Evolutionary conservation across 306 rosid species (phyloP).

Genomic region (Aeschynomene evenia): DNA sequence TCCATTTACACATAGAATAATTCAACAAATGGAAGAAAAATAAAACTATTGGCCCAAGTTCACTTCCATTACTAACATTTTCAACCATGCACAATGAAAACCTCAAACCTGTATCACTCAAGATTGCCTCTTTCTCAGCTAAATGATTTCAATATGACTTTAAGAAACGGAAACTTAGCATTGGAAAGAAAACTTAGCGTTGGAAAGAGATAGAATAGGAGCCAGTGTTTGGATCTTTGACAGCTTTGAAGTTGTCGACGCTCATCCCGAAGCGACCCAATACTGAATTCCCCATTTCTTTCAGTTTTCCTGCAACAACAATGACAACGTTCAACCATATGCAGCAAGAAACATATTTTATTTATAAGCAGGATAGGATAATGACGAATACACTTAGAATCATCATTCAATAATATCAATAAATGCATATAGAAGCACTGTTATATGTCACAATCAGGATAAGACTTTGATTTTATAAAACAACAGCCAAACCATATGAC

Average conservation of each 20-base stretch:
- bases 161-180: slow-evolving; percentile 33
- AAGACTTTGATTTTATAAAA: neutral
- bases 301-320: slow-evolving; percentile 61
- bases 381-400: neutral
- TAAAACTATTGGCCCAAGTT: neutral
- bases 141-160: slow-evolving; percentile 6
- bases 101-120: slow-evolving; percentile 14
- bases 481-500: neutral
- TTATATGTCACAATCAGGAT: neutral
- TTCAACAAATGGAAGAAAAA: slow-evolving; percentile 4
- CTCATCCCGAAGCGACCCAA: slow-evolving; percentile 97
- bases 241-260: slow-evolving; percentile 80
- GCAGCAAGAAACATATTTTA: neutral
- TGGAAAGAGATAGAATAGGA: slow-evolving; percentile 85
- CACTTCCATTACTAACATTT: slow-evolving; percentile 22
- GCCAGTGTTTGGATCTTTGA: slow-evolving; percentile 89
- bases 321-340: no score
- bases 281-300: slow-evolving; percentile 89
- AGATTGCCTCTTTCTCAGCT: slow-evolving; percentile 15
- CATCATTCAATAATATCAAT: neutral
- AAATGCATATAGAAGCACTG: neutral
- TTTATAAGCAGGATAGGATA: neutral
- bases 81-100: slow-evolving; percentile 11
- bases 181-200: slow-evolving; percentile 61
- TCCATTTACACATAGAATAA: slow-evolving; percentile 17